Evolutionary conservation across 2,329 filamentous ascomycete genomes (phyloP).

Genomic region (Cladobotryum protrusum): DNA sequence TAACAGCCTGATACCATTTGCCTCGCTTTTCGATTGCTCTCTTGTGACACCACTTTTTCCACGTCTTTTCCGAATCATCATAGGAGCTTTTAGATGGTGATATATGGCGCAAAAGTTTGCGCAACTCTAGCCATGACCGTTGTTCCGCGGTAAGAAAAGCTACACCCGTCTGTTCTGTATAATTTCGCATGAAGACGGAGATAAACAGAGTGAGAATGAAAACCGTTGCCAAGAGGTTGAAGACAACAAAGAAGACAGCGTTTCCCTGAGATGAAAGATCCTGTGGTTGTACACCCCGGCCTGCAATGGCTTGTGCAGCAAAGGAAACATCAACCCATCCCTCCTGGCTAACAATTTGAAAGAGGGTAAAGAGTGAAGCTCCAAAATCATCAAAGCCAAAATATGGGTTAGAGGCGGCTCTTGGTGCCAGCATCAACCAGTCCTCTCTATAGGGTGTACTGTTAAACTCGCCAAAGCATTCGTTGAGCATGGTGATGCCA

Average conservation of each 20-base stretch:
- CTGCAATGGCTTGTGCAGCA: slow-evolving; percentile 74
- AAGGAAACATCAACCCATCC: slow-evolving; percentile 95
- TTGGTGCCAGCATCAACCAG: slow-evolving; percentile 79
- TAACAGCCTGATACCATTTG: slow-evolving; percentile 81
- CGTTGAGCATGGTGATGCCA: slow-evolving; percentile 51
- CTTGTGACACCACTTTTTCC: slow-evolving; percentile 93
- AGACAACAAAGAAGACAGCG: slow-evolving; percentile 88
- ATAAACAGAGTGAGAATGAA: slow-evolving; percentile 97
- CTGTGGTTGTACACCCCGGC: slow-evolving; percentile 65
- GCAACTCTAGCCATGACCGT: slow-evolving; percentile 89
- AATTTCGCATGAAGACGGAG: slow-evolving; percentile 99
- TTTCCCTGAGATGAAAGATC: slow-evolving; percentile 70
- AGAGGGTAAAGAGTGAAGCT: slow-evolving; percentile 90
- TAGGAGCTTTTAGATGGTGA: slow-evolving; percentile 91
- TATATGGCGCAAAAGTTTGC: slow-evolving; percentile 86
- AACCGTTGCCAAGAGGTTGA: slow-evolving; percentile 93
- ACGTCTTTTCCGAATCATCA: slow-evolving; percentile 65
- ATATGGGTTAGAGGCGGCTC: slow-evolving; percentile 72
- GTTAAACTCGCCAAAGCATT: slow-evolving; percentile 80
- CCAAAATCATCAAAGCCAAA: slow-evolving; percentile 95
- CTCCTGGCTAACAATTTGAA: slow-evolving; percentile 98
- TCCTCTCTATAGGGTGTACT: slow-evolving; percentile 64
- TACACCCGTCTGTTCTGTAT: slow-evolving; percentile 96
- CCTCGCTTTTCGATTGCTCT: slow-evolving; percentile 91
- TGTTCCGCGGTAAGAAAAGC: slow-evolving; percentile 94